Base-by-base conservation (phyloP, 202 grass and related monocot species). In the Schoenoplectus tabernaemontani region DNA sequence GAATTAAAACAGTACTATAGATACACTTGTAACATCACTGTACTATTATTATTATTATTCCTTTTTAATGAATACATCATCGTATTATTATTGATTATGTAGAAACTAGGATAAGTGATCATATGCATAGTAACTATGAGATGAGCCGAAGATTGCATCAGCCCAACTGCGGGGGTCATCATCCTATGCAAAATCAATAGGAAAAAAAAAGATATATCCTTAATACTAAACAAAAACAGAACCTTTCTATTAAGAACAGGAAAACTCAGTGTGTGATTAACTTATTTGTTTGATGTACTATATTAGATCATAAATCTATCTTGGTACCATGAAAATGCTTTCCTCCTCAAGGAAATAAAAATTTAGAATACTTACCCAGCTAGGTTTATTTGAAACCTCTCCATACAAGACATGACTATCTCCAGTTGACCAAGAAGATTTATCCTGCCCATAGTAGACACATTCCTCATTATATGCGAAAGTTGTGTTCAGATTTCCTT, bases 61-160 rank as follows among this genome's bases (percentile, higher is more conserved):
- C n/a, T n/a, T n/a, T n/a, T n/a, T n/a, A n/a, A n/a, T n/a, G n/a
- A n/a, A n/a, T n/a, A n/a, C n/a, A n/a, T n/a, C n/a, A n/a, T n/a
- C n/a, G n/a, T n/a, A n/a, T n/a, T n/a, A 70, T 47, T 4, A 70
- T 46, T 70, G 46, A 47, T 38, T 38, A 20, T 47, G 41, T 47
- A 36, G n/a, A 36, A 64, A 15, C 30, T 34, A n/a, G 38, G 44
- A 62, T 22, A 61, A 78, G 9, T 78, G 76, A 78, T 46, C 56
- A 78, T 78, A 78, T 30, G 33, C 56, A 78, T 78, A 62, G 76
- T 78, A 78, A 60, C 62, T 78, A 42, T 78, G 76, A 62, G 36
- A 62, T 1, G 56, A 59, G 36, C 76, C 56, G 5, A 78, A 78
- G 56, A 78, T 78, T 78, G 48, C 16, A 16, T 62, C 54, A 26